These are phyloP conservation scores for Heritiera littoralis DNA, from an alignment of 345 rosid species.

Conservation along the genomic window DNA sequence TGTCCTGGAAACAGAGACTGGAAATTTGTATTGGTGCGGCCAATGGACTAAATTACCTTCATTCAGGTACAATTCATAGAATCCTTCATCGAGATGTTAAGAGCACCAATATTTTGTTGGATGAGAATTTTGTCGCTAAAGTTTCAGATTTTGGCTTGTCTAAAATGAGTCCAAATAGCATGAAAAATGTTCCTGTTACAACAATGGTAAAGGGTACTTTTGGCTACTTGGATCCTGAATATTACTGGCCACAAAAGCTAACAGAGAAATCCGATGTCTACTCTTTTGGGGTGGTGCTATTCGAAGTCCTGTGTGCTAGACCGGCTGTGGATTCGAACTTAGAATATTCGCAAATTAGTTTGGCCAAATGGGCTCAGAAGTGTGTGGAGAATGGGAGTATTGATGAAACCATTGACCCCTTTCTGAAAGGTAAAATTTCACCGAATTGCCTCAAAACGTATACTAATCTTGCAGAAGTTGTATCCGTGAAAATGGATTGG, in stretches of 20 bases:
- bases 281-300: constrained; percentile 45
- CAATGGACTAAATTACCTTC: constrained; percentile 40
- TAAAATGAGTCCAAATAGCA: constrained; percentile 39
- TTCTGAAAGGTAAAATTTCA: constrained; percentile 29
- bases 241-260: constrained; percentile 36
- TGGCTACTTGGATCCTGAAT: constrained; percentile 42
- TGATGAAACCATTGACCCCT: constrained; percentile 30
- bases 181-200: constrained; percentile 31
- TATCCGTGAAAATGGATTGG: constrained; percentile 27
- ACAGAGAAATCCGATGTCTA: constrained; percentile 46
- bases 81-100: constrained; percentile 45
- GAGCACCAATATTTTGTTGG: constrained; percentile 42
- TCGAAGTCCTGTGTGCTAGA: constrained; percentile 37
- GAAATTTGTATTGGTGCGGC: constrained; percentile 43
- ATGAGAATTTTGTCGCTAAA: constrained; percentile 39
- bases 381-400: constrained; percentile 36
- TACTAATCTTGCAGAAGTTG: constrained; percentile 36
- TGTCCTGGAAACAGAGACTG: constrained; percentile 40
- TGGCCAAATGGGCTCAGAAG: constrained; percentile 39
- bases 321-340: constrained; percentile 40
- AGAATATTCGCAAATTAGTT: constrained; percentile 33
- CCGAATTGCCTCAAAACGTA: constrained; percentile 24
- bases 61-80: constrained; percentile 33
- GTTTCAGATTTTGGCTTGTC: constrained; percentile 43
- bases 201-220: constrained; percentile 39